These are phyloP conservation scores for Mariannaea sp. DNA, from an alignment of 2,329 filamentous ascomycete genomes.

Conservation along the genomic window DNA sequence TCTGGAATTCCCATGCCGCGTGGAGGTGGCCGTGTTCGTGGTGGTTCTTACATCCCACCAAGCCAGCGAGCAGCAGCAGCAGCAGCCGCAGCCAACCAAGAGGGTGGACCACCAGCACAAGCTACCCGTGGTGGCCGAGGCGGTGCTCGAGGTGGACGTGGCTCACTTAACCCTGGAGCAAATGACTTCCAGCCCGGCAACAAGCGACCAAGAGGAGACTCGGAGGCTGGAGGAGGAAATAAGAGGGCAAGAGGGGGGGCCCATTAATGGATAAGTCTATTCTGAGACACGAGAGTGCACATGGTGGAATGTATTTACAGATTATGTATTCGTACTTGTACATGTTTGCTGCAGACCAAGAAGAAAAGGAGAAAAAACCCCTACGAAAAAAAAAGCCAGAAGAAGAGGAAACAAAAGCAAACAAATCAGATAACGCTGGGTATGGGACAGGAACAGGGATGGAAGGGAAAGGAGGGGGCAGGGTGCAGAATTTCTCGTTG, in stretches of 20 bases:
- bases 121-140: slow-evolving; percentile 48
- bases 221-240: slow-evolving; percentile 47
- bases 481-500: slow-evolving; percentile 21
- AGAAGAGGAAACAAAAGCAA: too few relatives aligned
- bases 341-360: too few relatives aligned
- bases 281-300: slow-evolving; percentile 12
- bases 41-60: slow-evolving; percentile 46
- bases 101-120: slow-evolving; percentile 38
- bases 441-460: slow-evolving; percentile 19
- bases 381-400: too few relatives aligned
- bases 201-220: slow-evolving; percentile 62
- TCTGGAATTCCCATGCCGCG: slow-evolving; percentile 50
- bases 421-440: slow-evolving; percentile 14
- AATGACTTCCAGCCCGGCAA: slow-evolving; percentile 62
- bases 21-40: slow-evolving; percentile 48
- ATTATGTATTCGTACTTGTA: slow-evolving; percentile 27
- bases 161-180: slow-evolving; percentile 54
- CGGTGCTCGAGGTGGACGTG: slow-evolving; percentile 47
- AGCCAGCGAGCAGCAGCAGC: slow-evolving; percentile 44
- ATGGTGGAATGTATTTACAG: slow-evolving; percentile 32
- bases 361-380: too few relatives aligned
- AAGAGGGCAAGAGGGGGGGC: slow-evolving; percentile 51
- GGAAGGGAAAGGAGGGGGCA: slow-evolving; percentile 19
- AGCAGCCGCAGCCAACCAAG: too few relatives aligned
- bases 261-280: slow-evolving; percentile 36